These are phyloP conservation scores for Populus hybrid DNA, from an alignment of 441 rosid species.

Conservation along the genomic window DNA sequence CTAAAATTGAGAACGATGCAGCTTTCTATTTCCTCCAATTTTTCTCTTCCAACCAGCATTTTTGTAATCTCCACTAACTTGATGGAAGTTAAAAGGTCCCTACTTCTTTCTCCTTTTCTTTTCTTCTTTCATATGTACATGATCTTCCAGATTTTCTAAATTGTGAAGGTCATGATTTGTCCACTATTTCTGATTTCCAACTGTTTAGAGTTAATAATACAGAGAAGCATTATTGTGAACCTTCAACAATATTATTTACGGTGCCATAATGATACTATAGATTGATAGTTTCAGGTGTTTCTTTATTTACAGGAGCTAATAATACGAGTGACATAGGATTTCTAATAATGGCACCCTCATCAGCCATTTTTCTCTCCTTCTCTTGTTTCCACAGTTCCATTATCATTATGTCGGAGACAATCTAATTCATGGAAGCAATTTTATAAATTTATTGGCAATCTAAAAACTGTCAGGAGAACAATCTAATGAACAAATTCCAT, in stretches of 20 bases:
- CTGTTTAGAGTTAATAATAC: not conserved
- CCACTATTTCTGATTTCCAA: not conserved
- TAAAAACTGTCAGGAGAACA: not conserved
- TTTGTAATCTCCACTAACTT: not conserved
- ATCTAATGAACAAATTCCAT: conserved; percentile 1
- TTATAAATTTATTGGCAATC: not conserved
- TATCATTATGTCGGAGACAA: not conserved
- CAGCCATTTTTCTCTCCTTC: conserved; percentile 12
- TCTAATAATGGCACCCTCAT: conserved; percentile 4
- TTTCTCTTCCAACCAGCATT: not conserved
- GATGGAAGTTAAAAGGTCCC: not conserved
- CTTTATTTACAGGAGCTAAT: conserved; percentile 1
- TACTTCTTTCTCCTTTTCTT: not conserved
- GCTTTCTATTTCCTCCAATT: not conserved
- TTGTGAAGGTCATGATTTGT: not conserved
- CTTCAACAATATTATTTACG: conserved; percentile 8
- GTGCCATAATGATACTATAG: not conserved
- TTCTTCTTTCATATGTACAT: not conserved
- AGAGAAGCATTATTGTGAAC: conserved; percentile 16
- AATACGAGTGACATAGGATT: conserved; percentile 11
- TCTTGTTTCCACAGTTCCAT: not conserved
- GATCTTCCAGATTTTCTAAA: not conserved
- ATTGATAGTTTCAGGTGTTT: conserved; percentile 14
- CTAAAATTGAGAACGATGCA: not conserved
- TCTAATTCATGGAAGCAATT: not conserved